phyloP scores from a whole-genome alignment of 2,329 filamentous ascomycete species.

The Penicillium sp. region DNA sequence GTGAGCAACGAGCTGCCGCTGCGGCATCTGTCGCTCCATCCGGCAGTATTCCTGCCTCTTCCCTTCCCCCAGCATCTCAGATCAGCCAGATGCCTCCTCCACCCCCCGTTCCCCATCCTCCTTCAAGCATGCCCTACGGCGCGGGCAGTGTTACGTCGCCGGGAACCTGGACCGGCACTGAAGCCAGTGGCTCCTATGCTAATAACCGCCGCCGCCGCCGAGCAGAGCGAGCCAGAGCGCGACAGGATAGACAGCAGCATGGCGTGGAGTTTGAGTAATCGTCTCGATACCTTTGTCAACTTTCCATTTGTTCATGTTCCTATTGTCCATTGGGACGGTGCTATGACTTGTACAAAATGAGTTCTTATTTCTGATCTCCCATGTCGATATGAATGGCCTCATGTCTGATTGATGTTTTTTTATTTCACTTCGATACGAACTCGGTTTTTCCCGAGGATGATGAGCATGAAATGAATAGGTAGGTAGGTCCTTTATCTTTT shows the following conservation, averaged over 20 bases:
- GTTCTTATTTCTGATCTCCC: constrained; percentile 4
- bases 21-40: constrained; percentile 28
- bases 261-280: constrained; percentile 51
- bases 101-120: constrained; percentile 33
- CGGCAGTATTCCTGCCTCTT: constrained; percentile 25
- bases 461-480: constrained; percentile 8
- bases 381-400: constrained; percentile 16
- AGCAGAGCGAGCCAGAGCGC: constrained; percentile 51
- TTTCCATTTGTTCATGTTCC: constrained; percentile 2
- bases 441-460: background rate
- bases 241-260: constrained; percentile 46
- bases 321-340: constrained; percentile 3
- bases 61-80: constrained; percentile 25
- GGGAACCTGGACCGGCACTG: constrained; percentile 48
- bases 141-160: constrained; percentile 43
- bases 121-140: constrained; percentile 42
- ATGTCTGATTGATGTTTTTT: constrained; percentile 12
- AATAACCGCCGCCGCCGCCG: constrained; percentile 53
- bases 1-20: constrained; percentile 36
- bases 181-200: constrained; percentile 51
- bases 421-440: constrained; percentile 5
- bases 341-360: constrained; percentile 22
- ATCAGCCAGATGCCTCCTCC: constrained; percentile 27
- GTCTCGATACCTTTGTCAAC: background rate
- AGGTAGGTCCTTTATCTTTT: constrained; percentile 1